phyloP scores from a whole-genome alignment of 2,329 filamentous ascomycete genomes.

The Shiraia sp. region DNA sequence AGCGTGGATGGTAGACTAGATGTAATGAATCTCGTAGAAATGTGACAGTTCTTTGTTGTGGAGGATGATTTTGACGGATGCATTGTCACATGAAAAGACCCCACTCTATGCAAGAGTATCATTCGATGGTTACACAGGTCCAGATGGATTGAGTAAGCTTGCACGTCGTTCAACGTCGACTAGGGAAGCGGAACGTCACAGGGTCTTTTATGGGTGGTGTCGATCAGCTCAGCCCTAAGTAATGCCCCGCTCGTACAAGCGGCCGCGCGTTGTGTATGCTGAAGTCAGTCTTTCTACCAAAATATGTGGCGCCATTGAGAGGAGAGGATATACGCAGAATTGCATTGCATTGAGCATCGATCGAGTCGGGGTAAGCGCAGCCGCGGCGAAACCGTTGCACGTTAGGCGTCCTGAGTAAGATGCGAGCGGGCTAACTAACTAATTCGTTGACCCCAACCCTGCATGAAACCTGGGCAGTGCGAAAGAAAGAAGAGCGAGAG shows the following conservation, averaged over 20 bases:
- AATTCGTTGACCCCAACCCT: conserved; percentile 4
- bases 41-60: too few relatives aligned
- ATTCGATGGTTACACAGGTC: background rate
- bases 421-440: conserved; percentile 15
- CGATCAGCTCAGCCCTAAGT: too few relatives aligned
- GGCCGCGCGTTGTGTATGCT: too few relatives aligned
- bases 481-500: background rate
- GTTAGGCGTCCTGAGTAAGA: conserved; percentile 1
- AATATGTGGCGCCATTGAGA: conserved; percentile 1
- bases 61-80: too few relatives aligned
- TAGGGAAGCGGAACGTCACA: conserved; percentile 4
- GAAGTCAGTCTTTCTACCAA: background rate
- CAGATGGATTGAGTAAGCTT: conserved; percentile 12
- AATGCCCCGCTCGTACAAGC: too few relatives aligned
- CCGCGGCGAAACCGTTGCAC: conserved; percentile 3
- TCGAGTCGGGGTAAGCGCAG: conserved; percentile 1
- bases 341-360: background rate
- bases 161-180: conserved; percentile 14
- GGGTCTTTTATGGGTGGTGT: too few relatives aligned
- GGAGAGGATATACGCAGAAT: background rate
- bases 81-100: conserved; percentile 1
- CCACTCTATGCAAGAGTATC: too few relatives aligned
- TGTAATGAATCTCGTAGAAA: too few relatives aligned
- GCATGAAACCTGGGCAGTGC: conserved; percentile 1
- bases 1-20: background rate